A percentile compares a stretch with the other conserved stretches of the same genome.
These are phyloP conservation scores for Wickerhamomyces xylosicus DNA, from an alignment of 805 yeast genomes.

Conservation along the genomic window DNA sequence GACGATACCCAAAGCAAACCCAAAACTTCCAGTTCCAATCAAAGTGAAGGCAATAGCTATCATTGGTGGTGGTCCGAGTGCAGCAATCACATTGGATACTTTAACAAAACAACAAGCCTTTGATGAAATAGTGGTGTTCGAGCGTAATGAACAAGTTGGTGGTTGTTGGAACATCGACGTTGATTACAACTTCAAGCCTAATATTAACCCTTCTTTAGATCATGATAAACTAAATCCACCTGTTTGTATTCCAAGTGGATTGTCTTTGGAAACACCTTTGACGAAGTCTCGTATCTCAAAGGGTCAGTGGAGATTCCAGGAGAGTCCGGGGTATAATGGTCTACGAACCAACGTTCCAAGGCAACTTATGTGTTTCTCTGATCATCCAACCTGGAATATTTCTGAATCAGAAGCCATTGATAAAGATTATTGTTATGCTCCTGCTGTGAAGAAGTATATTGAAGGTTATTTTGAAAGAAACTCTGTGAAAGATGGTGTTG, in stretches of 20 bases:
- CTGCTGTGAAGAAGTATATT: constrained; percentile 28
- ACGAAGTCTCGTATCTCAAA: background rate
- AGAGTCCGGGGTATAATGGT: constrained; percentile 16
- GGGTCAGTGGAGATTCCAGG: constrained; percentile 9
- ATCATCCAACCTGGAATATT: constrained; percentile 22
- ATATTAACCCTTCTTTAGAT: constrained; percentile 11
- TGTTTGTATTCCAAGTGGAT: background rate
- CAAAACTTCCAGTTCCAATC: too few species aligned
- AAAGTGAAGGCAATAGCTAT: constrained; percentile 22
- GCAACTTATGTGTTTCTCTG: constrained; percentile 29
- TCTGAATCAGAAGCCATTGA: constrained; percentile 17
- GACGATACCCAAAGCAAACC: too few species aligned
- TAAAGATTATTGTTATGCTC: constrained; percentile 10
- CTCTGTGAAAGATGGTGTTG: constrained; percentile 13
- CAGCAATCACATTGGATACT: constrained; percentile 27
- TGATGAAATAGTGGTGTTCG: constrained; percentile 23
- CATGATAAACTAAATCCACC: constrained; percentile 16
- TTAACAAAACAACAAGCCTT: constrained; percentile 22
- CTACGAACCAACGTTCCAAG: constrained; percentile 29
- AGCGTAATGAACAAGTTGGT: constrained; percentile 25
- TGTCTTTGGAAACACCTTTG: background rate
- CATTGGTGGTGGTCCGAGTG: constrained; percentile 35
- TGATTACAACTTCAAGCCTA: constrained; percentile 4
- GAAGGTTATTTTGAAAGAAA: constrained; percentile 26
- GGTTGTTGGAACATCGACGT: constrained; percentile 30